phyloP scores from a whole-genome alignment of 495 filamentous ascomycete genomes.

The Gamarada debralockiae region DNA sequence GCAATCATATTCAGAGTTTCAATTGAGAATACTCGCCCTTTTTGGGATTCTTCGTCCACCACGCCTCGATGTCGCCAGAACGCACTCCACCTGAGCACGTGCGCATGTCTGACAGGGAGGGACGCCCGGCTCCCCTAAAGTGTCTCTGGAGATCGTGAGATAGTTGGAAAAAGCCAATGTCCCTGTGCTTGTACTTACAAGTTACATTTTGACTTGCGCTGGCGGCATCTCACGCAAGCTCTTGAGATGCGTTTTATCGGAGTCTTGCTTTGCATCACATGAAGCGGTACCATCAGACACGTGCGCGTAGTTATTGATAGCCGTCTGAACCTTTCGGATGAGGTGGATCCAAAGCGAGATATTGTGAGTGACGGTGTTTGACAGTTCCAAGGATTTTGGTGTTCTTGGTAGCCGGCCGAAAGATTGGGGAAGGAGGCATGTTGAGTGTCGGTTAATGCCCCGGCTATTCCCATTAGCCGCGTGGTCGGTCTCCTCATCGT shows the following conservation, averaged over 20 bases:
- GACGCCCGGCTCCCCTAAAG: constrained; percentile 41
- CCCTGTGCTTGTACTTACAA: constrained; percentile 41
- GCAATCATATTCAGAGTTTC: too few species aligned
- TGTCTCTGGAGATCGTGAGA: constrained; percentile 31
- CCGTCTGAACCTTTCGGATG: neutral
- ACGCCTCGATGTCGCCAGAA: constrained; percentile 55
- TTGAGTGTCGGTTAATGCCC: too few species aligned
- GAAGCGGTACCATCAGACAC: too few species aligned
- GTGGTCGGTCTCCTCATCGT: too few species aligned
- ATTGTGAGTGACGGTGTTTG: too few species aligned
- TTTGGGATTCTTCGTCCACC: constrained; percentile 51
- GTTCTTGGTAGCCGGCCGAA: too few species aligned
- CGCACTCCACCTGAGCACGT: constrained; percentile 52
- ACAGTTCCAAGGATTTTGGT: too few species aligned
- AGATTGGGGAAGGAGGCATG: too few species aligned
- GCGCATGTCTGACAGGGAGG: constrained; percentile 56
- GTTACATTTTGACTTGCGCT: constrained; percentile 59
- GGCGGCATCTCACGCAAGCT: constrained; percentile 56
- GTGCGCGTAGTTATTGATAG: neutral
- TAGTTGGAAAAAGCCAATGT: constrained; percentile 4
- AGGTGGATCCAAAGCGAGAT: too few species aligned
- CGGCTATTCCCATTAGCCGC: too few species aligned
- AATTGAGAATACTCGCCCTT: constrained; percentile 14
- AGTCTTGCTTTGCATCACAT: neutral
- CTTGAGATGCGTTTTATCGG: constrained; percentile 52